Evolutionary conservation across 371 early-diverging fungal species (phyloP), one percentile per base, ranked within the genome.

Genomic region (Mucor circinelloides): DNA sequence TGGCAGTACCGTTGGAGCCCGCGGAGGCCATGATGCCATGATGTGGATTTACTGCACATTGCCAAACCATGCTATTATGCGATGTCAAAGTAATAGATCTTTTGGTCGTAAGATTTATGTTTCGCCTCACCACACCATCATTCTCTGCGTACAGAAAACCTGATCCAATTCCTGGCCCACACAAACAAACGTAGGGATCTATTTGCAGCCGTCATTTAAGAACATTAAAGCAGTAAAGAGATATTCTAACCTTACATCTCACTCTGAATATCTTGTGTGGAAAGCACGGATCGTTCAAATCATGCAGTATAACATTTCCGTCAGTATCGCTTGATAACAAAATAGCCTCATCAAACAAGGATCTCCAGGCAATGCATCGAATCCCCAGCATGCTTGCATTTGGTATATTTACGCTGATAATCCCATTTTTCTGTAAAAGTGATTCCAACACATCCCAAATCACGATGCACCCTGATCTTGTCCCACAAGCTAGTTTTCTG

Each of bases 371-470:
- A 28, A 72, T 57, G 7, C 50, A 36, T 48, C 52, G 23, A 21
- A 72, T 54, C 1, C 65, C n/a, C 17, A 44, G 2, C n/a, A 40
- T 17, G 12, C 30, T 54, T 23, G 50, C 50, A 23, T 61, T 32
- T 10, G 30, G 25, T 4, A 72, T 64, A 9, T 38, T 64, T 23
- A 61, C 56, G 46, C 19, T 44, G n/a, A 72, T n/a, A 6, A 36
- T 21, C 0, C 52, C 60, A 15, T 13, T 56, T 7, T 64, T 23
- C 7, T 27, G 23, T n/a, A 32, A 13, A 36, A 81, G 60, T 2
- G 78, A 76, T 0, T n/a, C 32, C 1, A 66, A 46, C 3, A 76
- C 63, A 50, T 76, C 60, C 73, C 70, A 81, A 10, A 78, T 34
- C 7, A 67, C 52, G 23, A 81, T 62, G 15, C 42, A 50, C 54